Evolutionary conservation across 176 grass and related monocot species (phyloP).

Genomic region (Carex myosuroides): DNA sequence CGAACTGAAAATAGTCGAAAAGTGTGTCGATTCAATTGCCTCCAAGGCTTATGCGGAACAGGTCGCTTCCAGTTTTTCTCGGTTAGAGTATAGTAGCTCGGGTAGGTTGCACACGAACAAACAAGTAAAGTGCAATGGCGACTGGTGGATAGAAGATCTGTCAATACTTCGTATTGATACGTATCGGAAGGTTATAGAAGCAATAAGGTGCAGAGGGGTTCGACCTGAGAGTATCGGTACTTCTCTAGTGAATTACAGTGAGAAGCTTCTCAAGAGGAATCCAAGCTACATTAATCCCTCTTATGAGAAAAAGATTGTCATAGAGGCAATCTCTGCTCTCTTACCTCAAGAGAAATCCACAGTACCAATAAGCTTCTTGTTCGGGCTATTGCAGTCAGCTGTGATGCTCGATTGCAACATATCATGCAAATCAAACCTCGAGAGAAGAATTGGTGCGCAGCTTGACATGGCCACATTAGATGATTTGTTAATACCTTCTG

Average conservation of each 20-base stretch:
- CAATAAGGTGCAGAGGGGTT: slow-evolving; percentile 63
- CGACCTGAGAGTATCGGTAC: slow-evolving; percentile 54
- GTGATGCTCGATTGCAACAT: slow-evolving; percentile 52
- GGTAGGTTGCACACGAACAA: slow-evolving; percentile 53
- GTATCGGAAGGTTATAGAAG: slow-evolving; percentile 73
- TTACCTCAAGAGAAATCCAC: slow-evolving; percentile 58
- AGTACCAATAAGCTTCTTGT: slow-evolving; percentile 61
- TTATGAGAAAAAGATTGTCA: slow-evolving; percentile 36
- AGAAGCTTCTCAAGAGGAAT: slow-evolving; percentile 46
- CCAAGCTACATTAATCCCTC: slow-evolving; percentile 33
- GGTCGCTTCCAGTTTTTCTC: slow-evolving; percentile 54
- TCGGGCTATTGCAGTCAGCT: slow-evolving; percentile 55
- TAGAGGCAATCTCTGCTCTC: slow-evolving; percentile 66
- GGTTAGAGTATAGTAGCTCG: slow-evolving; percentile 54
- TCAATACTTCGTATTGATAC: slow-evolving; percentile 73
- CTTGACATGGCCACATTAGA: slow-evolving; percentile 52
- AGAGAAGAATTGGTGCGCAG: slow-evolving; percentile 52
- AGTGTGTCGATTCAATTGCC: slow-evolving; percentile 76
- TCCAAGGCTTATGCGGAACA: slow-evolving; percentile 59
- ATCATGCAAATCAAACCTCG: slow-evolving; percentile 55
- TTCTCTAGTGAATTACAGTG: slow-evolving; percentile 63
- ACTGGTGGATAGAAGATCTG: slow-evolving; percentile 96
- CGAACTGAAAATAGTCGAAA: slow-evolving; percentile 59
- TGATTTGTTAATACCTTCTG: slow-evolving; percentile 69
- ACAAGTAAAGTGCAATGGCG: slow-evolving; percentile 47